phyloP scores from a whole-genome alignment of 768 basidiomycete genomes.

The Kwoniella mangroviensis region DNA sequence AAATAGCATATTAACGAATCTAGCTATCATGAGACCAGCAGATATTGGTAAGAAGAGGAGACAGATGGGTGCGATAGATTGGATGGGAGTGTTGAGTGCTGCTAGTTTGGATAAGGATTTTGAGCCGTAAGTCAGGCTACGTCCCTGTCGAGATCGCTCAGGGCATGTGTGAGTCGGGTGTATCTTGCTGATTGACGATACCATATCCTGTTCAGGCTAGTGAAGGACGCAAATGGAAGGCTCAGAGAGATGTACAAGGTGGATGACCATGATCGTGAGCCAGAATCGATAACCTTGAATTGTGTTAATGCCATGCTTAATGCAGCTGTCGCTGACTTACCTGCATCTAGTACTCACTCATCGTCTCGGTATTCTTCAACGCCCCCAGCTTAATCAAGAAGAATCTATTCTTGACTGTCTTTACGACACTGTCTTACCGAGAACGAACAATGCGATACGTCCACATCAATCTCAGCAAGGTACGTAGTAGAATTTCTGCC shows the following conservation, averaged over 20 bases:
- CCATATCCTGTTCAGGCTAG: not conserved
- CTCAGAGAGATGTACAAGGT: slow-evolving; percentile 20
- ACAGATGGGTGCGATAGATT: slow-evolving; percentile 11
- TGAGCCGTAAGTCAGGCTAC: slow-evolving; percentile 5
- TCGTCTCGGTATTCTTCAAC: slow-evolving; percentile 10
- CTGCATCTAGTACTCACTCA: slow-evolving; percentile 10
- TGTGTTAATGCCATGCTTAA: not conserved
- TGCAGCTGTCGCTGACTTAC: not conserved
- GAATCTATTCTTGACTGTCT: slow-evolving; percentile 3
- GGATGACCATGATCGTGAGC: slow-evolving; percentile 22
- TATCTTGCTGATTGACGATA: too few species aligned
- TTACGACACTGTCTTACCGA: slow-evolving; percentile 23
- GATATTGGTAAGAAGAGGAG: slow-evolving; percentile 9
- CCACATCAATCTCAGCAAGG: slow-evolving; percentile 24
- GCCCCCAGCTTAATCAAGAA: not conserved
- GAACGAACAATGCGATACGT: slow-evolving; percentile 9
- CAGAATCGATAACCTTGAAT: too few species aligned
- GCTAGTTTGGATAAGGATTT: slow-evolving; percentile 10
- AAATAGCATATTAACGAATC: slow-evolving; percentile 15
- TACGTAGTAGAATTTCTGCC: slow-evolving; percentile 5
- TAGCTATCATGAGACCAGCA: slow-evolving; percentile 22
- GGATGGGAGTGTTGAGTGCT: slow-evolving; percentile 7
- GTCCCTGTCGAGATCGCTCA: too few species aligned
- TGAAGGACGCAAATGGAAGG: slow-evolving; percentile 7
- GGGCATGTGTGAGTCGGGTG: too few species aligned